phyloP scores from a whole-genome alignment of 2,329 filamentous ascomycete genomes.

The Botrytis fabae region DNA sequence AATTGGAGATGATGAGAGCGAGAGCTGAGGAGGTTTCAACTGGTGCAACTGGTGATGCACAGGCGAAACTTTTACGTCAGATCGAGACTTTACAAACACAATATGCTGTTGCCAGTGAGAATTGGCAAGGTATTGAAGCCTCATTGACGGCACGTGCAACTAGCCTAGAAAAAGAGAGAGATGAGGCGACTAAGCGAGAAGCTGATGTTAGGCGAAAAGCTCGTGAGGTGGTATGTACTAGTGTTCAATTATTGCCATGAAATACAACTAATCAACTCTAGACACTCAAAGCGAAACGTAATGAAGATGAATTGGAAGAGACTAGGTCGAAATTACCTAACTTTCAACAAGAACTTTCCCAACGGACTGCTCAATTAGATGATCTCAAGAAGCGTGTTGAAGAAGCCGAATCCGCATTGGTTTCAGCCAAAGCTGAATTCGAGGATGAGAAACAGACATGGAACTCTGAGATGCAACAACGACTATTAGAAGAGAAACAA shows the following conservation, averaged over 20 bases:
- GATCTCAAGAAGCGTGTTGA: constrained; percentile 64
- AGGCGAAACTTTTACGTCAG: constrained; percentile 87
- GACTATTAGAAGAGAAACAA: constrained; percentile 63
- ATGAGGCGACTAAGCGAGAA: constrained; percentile 81
- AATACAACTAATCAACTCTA: constrained; percentile 44
- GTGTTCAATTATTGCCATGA: background rate
- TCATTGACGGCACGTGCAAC: constrained; percentile 76
- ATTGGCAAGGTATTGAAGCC: constrained; percentile 95
- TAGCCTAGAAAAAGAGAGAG: constrained; percentile 83
- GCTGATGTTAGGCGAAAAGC: constrained; percentile 86
- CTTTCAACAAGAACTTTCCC: constrained; percentile 62
- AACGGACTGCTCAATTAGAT: constrained; percentile 60
- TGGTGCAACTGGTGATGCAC: constrained; percentile 75
- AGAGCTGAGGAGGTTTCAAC: constrained; percentile 88
- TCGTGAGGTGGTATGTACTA: constrained; percentile 70
- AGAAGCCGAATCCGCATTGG: constrained; percentile 64
- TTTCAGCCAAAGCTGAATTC: constrained; percentile 56
- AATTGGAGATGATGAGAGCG: constrained; percentile 82
- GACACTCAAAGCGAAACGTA: constrained; percentile 58
- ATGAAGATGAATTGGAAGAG: constrained; percentile 82
- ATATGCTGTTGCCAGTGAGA: constrained; percentile 90
- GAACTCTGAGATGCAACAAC: constrained; percentile 57
- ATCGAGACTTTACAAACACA: constrained; percentile 95
- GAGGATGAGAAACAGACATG: constrained; percentile 59
- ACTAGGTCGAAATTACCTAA: constrained; percentile 62